These are phyloP conservation scores for Coniosporium tulheliwenetii DNA, from an alignment of 2,329 filamentous ascomycete species.

Conservation along the genomic window DNA sequence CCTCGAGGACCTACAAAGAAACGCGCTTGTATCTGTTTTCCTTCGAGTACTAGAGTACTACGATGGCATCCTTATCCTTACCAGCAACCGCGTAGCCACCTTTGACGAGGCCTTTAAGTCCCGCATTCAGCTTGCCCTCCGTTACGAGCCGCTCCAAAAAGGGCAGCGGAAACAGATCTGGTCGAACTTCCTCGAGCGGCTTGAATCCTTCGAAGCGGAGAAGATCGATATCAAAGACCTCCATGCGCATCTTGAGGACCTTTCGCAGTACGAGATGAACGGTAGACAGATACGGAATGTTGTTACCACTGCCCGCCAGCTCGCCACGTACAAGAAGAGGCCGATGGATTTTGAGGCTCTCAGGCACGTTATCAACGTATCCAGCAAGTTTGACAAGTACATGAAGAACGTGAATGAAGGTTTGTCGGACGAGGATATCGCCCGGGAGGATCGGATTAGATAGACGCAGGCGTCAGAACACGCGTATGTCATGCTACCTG, in stretches of 20 bases:
- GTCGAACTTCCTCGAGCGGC: conserved; percentile 8
- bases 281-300: conserved; percentile 14
- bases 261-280: conserved; percentile 9
- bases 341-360: conserved; percentile 4
- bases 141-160: conserved; percentile 14
- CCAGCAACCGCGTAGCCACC: conserved; percentile 18
- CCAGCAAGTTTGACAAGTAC: conserved; percentile 5
- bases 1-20: conserved; percentile 10
- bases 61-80: conserved; percentile 22
- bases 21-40: conserved; percentile 13
- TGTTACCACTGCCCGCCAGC: conserved; percentile 9
- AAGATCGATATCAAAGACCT: conserved; percentile 7
- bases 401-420: conserved; percentile 2
- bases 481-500: no score
- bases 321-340: conserved; percentile 5
- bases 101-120: conserved; percentile 21
- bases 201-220: conserved; percentile 5
- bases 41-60: conserved; percentile 24
- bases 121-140: conserved; percentile 16
- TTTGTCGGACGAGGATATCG: no score
- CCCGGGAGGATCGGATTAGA: no score
- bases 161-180: conserved; percentile 12
- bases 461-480: no score
- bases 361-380: conserved; percentile 4
- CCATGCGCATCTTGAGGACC: conserved; percentile 5